Evolutionary conservation across 345 rosid species (phyloP).

Genomic region (Litchi chinensis): DNA sequence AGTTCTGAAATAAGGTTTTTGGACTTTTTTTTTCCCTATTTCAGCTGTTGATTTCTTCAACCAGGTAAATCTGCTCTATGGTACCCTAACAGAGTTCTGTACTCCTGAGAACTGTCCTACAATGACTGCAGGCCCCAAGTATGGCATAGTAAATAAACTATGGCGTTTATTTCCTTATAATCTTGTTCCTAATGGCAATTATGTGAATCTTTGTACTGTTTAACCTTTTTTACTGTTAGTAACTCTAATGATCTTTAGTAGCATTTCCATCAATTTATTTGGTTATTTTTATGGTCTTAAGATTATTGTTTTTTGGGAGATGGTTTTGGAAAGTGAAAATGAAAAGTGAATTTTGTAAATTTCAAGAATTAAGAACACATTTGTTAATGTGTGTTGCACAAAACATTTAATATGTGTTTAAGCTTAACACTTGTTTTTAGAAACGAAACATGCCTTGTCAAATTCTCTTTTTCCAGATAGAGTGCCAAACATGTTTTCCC

Average conservation of each 20-base stretch:
- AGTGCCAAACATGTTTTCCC: neutral
- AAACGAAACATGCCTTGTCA: neutral
- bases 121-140: constrained; percentile 99
- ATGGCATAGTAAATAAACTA: constrained; percentile 35
- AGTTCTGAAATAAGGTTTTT: constrained; percentile 25
- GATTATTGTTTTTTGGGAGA: neutral
- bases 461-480: neutral
- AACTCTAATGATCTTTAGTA: neutral
- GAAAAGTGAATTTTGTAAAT: neutral
- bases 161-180: neutral
- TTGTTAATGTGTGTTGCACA: neutral
- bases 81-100: constrained; percentile 98
- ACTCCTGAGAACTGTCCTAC: constrained; percentile 96
- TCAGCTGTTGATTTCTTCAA: constrained; percentile 99
- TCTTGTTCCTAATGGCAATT: neutral
- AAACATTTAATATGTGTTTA: neutral
- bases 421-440: neutral
- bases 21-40: constrained; percentile 34
- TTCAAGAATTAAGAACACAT: neutral
- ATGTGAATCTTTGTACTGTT: neutral
- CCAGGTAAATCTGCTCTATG: constrained; percentile 98
- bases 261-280: constrained; percentile 16
- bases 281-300: neutral
- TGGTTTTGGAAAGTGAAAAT: neutral
- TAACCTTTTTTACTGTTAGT: neutral